Evolutionary conservation across 2,329 filamentous ascomycete species (phyloP).

Genomic region (Ramularia endophylla): DNA sequence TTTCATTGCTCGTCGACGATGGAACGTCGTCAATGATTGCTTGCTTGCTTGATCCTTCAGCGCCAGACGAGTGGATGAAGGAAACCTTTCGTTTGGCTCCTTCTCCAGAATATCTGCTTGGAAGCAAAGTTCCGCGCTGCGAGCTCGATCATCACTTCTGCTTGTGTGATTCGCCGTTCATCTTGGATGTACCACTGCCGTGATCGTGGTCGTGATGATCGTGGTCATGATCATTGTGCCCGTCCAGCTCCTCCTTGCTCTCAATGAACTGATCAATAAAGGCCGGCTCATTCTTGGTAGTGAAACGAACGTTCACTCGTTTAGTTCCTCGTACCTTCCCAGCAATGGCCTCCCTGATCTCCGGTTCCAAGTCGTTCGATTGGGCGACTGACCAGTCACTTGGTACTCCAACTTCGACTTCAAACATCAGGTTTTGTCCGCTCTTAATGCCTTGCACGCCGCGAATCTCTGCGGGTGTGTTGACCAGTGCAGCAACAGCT

Average conservation of each 20-base stretch:
- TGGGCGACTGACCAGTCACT: conserved; percentile 68
- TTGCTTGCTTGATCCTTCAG: too few relatives aligned
- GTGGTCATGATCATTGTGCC: conserved; percentile 20
- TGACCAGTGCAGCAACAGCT: conserved; percentile 41
- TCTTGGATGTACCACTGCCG: conserved; percentile 10
- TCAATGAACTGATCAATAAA: conserved; percentile 64
- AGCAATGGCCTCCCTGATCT: conserved; percentile 66
- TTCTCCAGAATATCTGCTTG: too few relatives aligned
- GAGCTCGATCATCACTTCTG: conserved; percentile 9
- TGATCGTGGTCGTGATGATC: conserved; percentile 24
- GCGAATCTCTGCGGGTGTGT: conserved; percentile 55
- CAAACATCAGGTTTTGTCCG: conserved; percentile 92
- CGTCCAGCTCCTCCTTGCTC: conserved; percentile 17
- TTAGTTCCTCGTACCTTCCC: conserved; percentile 76
- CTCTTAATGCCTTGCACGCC: conserved; percentile 88
- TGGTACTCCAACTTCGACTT: conserved; percentile 79
- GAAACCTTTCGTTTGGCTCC: too few relatives aligned
- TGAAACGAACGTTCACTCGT: conserved; percentile 76
- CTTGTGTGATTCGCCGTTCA: conserved; percentile 16
- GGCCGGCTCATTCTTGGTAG: conserved; percentile 45
- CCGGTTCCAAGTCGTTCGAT: conserved; percentile 63
- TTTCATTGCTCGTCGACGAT: too few relatives aligned
- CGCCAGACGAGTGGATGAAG: too few relatives aligned
- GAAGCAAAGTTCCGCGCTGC: neutral
- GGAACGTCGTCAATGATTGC: too few relatives aligned